Evolutionary conservation across 2,329 filamentous ascomycete species (phyloP).

Genomic region (Sarocladium oryzae): DNA sequence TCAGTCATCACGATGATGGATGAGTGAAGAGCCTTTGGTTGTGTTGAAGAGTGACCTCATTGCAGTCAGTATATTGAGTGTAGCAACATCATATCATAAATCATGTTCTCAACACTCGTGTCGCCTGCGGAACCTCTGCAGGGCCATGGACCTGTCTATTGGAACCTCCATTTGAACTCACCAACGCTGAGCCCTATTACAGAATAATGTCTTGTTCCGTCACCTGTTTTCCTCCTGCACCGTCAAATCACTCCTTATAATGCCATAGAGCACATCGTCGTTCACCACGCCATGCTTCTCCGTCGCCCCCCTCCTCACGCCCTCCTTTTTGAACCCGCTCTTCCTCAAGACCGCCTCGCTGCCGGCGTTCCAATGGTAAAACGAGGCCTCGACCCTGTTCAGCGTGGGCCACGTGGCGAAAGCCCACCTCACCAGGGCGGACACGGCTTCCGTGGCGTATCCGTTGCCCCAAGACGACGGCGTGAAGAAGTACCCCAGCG

Average conservation of each 20-base stretch:
- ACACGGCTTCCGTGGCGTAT: constrained; percentile 33
- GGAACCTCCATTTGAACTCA: too few relatives aligned
- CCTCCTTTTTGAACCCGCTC: constrained; percentile 38
- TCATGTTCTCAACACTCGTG: too few relatives aligned
- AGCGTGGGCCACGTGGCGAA: constrained; percentile 35
- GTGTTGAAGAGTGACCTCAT: too few relatives aligned
- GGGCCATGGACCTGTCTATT: too few relatives aligned
- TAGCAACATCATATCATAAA: too few relatives aligned
- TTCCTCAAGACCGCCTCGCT: constrained; percentile 37
- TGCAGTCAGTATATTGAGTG: too few relatives aligned
- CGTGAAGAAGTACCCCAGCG: constrained; percentile 45
- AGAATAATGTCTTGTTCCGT: too few relatives aligned
- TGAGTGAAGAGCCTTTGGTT: too few relatives aligned
- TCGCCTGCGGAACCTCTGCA: too few relatives aligned
- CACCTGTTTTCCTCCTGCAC: background rate
- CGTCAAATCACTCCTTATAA: constrained; percentile 31
- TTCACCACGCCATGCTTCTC: constrained; percentile 34
- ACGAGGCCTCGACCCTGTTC: constrained; percentile 33
- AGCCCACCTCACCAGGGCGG: constrained; percentile 34
- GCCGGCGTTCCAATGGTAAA: constrained; percentile 31
- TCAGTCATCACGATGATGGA: too few relatives aligned
- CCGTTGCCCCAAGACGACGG: constrained; percentile 39
- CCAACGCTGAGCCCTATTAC: too few relatives aligned
- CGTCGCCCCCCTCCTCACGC: constrained; percentile 31
- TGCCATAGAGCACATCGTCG: constrained; percentile 31